phyloP scores from a whole-genome alignment of 1,284 basidiomycete species.

The Boletus austroedulis region DNA sequence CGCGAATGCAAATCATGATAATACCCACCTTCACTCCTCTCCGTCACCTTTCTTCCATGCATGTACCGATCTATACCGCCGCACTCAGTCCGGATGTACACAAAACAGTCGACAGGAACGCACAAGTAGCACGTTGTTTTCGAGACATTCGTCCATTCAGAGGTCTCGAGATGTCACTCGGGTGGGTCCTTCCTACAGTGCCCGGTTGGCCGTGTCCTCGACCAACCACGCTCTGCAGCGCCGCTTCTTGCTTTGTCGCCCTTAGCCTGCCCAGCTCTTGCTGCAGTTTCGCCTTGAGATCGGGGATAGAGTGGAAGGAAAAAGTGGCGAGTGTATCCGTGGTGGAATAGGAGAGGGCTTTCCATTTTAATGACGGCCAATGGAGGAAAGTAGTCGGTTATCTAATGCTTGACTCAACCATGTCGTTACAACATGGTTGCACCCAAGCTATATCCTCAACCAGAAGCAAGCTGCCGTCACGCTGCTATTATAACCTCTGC shows the following conservation, averaged over 20 bases:
- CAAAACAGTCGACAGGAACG: constrained; percentile 11
- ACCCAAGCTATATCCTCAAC: no score
- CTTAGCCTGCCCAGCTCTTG: constrained; percentile 47
- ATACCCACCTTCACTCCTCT: constrained; percentile 75
- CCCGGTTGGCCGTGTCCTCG: no score
- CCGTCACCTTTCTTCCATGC: constrained; percentile 86
- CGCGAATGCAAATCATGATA: neutral
- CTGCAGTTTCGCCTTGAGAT: constrained; percentile 54
- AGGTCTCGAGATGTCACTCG: constrained; percentile 49
- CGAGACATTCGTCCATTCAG: constrained; percentile 40
- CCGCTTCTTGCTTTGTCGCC: constrained; percentile 38
- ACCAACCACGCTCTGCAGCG: constrained; percentile 4
- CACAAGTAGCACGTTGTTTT: constrained; percentile 56
- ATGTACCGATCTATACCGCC: constrained; percentile 96
- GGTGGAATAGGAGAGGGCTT: constrained; percentile 49
- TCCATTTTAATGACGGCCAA: no score
- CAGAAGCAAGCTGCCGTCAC: no score
- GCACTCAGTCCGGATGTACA: no score
- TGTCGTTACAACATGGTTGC: no score
- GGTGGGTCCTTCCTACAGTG: constrained; percentile 41
- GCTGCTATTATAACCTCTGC: no score
- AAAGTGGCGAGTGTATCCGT: constrained; percentile 44
- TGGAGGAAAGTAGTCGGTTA: no score
- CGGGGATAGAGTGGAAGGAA: constrained; percentile 48
- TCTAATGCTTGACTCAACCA: no score